phyloP scores from a whole-genome alignment of 345 rosid species.

The Eutrema japonicum region DNA sequence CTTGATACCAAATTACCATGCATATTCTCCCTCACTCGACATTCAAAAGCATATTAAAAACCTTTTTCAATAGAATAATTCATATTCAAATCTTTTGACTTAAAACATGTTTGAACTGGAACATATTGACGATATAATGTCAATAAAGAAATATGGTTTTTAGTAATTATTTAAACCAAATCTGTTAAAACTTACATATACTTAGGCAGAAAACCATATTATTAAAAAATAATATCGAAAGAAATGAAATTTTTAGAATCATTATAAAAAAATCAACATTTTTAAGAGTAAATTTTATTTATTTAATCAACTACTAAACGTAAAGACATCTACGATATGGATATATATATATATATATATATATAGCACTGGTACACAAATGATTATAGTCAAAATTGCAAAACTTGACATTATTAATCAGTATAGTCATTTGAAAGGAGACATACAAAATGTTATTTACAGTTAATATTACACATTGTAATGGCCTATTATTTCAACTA shows the following conservation, averaged over 20 bases:
- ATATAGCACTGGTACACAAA: too few relatives aligned
- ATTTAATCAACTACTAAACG: too few relatives aligned
- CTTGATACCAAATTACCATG: background rate
- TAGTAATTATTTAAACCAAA: background rate
- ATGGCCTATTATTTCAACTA: background rate
- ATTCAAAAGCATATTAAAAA: background rate
- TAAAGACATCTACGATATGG: too few relatives aligned
- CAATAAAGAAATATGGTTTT: background rate
- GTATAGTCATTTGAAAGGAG: background rate
- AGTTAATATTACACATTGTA: background rate
- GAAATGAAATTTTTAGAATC: background rate
- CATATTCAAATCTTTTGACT: background rate
- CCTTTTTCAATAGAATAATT: background rate
- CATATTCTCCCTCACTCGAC: background rate
- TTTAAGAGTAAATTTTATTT: background rate
- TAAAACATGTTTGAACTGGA: background rate
- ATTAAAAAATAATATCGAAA: too few relatives aligned
- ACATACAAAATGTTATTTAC: background rate
- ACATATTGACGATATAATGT: too few relatives aligned
- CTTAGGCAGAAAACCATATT: background rate
- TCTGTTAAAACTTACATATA: background rate
- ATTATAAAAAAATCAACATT: too few relatives aligned
- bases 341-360: too few relatives aligned
- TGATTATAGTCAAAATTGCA: too few relatives aligned
- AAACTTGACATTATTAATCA: too few relatives aligned